phyloP scores from a whole-genome alignment of 495 filamentous ascomycete species.

The Trichoderma reesei region DNA sequence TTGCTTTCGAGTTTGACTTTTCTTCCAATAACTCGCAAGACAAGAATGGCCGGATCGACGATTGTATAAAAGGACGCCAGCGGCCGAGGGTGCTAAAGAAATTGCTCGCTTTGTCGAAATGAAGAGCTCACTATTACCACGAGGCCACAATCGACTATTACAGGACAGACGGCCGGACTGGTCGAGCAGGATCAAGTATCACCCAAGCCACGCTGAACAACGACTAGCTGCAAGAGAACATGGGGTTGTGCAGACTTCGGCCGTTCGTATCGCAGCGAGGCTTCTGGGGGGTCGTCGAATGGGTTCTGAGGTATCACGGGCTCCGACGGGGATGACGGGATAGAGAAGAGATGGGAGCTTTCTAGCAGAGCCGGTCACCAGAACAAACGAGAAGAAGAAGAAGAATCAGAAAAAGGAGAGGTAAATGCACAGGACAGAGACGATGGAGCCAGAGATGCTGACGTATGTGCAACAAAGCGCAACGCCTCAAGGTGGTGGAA shows the following conservation, averaged over 20 bases:
- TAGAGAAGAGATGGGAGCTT: slow-evolving; percentile 17
- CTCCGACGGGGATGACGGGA: slow-evolving; percentile 14
- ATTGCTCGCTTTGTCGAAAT: slow-evolving; percentile 2
- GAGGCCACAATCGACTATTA: slow-evolving; percentile 20
- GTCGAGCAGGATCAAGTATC: slow-evolving; percentile 1
- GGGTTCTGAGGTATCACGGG: slow-evolving; percentile 14
- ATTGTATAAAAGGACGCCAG: slow-evolving; percentile 45
- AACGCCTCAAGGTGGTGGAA: slow-evolving; percentile 22
- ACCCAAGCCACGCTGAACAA: not conserved
- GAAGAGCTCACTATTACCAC: slow-evolving; percentile 43
- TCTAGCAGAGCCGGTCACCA: slow-evolving; percentile 1
- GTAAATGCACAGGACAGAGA: slow-evolving; percentile 14
- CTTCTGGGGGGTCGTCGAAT: slow-evolving; percentile 11
- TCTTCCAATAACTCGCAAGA: not conserved
- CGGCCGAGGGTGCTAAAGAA: slow-evolving; percentile 29
- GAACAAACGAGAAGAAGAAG: slow-evolving; percentile 16
- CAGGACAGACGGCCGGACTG: not conserved
- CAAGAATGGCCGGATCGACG: slow-evolving; percentile 28
- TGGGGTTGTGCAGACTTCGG: slow-evolving; percentile 5
- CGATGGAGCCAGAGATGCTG: not conserved
- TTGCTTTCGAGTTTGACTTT: not conserved
- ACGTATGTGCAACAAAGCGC: slow-evolving; percentile 24
- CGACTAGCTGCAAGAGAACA: slow-evolving; percentile 2
- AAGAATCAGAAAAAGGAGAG: slow-evolving; percentile 25
- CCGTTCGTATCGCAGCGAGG: not conserved